A percentile compares a stretch with the other conserved stretches of the same genome.
Conservation (phyloP, 2,329 filamentous ascomycete species). For the Penicillium sumatraense region DNA sequence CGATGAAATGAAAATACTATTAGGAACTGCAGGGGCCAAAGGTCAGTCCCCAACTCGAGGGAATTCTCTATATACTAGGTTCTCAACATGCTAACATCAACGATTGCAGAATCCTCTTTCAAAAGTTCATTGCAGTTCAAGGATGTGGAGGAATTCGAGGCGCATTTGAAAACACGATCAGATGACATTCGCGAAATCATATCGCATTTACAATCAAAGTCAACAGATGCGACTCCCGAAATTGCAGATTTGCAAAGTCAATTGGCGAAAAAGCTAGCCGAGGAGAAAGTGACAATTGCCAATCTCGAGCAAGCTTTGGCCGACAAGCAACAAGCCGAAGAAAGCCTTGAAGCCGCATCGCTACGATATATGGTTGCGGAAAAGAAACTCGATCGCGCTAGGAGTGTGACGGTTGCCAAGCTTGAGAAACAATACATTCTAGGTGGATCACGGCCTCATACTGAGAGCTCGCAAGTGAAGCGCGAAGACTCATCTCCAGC, state of each 20-base stretch:
- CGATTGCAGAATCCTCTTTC: conserved; percentile 43
- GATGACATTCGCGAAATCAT: conserved; percentile 77
- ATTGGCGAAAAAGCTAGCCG: conserved; percentile 74
- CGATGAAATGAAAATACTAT: conserved; percentile 52
- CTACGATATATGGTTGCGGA: conserved; percentile 93
- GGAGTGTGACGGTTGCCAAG: conserved; percentile 87
- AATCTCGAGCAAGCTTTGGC: conserved; percentile 75
- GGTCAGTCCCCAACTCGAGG: conserved; percentile 26
- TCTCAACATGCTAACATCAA: conserved; percentile 7
- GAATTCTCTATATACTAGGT: background rate
- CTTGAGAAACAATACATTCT: conserved; percentile 86
- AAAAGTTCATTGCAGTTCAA: conserved; percentile 60
- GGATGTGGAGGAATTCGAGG: conserved; percentile 68
- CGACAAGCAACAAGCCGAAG: conserved; percentile 83
- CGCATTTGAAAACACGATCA: conserved; percentile 77
- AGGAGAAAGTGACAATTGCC: conserved; percentile 79
- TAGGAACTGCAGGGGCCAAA: conserved; percentile 37
- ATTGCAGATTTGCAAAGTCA: conserved; percentile 74
- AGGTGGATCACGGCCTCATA: conserved; percentile 59
- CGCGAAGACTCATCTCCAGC: conserved; percentile 57
- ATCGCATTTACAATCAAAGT: conserved; percentile 65
- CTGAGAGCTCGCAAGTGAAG: conserved; percentile 53
- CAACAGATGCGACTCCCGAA: conserved; percentile 62
- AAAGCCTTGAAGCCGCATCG: conserved; percentile 85
- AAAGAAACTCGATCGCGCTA: conserved; percentile 87